Evolutionary conservation across 768 basidiomycete genomes (phyloP).

Genomic region (Mycena amicta): DNA sequence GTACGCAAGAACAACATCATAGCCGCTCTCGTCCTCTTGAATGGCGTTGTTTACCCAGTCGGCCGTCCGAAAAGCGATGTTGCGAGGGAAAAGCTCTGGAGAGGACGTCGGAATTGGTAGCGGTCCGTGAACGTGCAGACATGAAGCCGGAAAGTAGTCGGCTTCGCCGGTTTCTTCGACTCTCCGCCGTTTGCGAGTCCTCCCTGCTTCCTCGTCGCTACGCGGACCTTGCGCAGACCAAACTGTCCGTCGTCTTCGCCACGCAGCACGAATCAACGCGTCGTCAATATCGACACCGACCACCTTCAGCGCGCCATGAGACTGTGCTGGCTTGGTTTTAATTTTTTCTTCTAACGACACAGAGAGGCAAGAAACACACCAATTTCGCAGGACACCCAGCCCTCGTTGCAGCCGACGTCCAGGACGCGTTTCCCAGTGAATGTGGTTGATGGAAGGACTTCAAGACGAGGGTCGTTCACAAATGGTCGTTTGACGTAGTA

Average conservation of each 20-base stretch:
- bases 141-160: slow-evolving; percentile 77
- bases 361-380: slow-evolving; percentile 43
- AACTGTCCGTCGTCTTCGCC: slow-evolving; percentile 66
- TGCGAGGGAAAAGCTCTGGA: slow-evolving; percentile 67
- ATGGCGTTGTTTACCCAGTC: slow-evolving; percentile 71
- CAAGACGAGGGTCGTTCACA: too few relatives aligned
- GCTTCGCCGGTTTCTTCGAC: too few relatives aligned
- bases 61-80: slow-evolving; percentile 67
- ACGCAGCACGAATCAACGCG: slow-evolving; percentile 71
- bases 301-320: slow-evolving; percentile 62
- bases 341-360: background rate
- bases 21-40: slow-evolving; percentile 59
- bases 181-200: too few relatives aligned
- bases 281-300: slow-evolving; percentile 87
- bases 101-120: slow-evolving; percentile 65
- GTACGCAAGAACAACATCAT: slow-evolving; percentile 82
- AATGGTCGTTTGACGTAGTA: too few relatives aligned
- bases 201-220: background rate
- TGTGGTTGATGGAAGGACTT: slow-evolving; percentile 48
- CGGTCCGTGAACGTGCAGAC: slow-evolving; percentile 74
- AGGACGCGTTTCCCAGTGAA: slow-evolving; percentile 64
- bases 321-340: slow-evolving; percentile 53
- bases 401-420: slow-evolving; percentile 88
- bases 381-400: slow-evolving; percentile 84
- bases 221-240: slow-evolving; percentile 69